phyloP scores from a whole-genome alignment of 139 green algal genomes.

The Closterium sp. region DNA sequence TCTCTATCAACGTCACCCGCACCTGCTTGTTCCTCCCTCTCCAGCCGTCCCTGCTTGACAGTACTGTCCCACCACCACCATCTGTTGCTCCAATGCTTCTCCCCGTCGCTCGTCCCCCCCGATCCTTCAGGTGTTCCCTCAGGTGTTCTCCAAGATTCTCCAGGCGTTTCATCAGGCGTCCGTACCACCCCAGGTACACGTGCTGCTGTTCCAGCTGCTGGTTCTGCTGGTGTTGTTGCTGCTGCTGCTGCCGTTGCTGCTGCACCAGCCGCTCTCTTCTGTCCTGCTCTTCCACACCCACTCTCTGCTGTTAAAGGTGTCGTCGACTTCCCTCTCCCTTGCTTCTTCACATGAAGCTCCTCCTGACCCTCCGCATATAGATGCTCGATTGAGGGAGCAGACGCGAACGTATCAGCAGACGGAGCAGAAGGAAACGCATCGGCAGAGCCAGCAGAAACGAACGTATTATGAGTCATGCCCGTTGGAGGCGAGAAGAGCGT shows the following conservation, averaged over 20 bases:
- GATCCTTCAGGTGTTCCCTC: not conserved
- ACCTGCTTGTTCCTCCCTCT: not conserved
- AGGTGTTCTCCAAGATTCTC: not conserved
- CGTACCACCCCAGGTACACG: not conserved
- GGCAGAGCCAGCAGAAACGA: too few species aligned
- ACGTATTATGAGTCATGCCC: not conserved
- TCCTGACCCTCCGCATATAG: not conserved
- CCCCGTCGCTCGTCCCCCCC: not conserved
- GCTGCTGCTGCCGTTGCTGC: not conserved
- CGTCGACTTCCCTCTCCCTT: not conserved
- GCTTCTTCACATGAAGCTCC: not conserved
- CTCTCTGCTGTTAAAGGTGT: not conserved
- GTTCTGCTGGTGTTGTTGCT: not conserved
- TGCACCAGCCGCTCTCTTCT: not conserved
- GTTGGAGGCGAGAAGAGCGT: not conserved
- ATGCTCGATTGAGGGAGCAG: not conserved
- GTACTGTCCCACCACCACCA: not conserved
- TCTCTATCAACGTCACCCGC: not conserved
- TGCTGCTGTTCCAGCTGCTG: not conserved
- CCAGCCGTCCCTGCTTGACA: not conserved
- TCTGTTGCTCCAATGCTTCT: not conserved
- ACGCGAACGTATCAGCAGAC: not conserved
- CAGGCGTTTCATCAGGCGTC: not conserved
- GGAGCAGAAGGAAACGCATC: too few species aligned
- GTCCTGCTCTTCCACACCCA: not conserved